These are phyloP conservation scores for Cladophialophora immunda DNA, from an alignment of 2,329 filamentous ascomycete species.

Conservation along the genomic window DNA sequence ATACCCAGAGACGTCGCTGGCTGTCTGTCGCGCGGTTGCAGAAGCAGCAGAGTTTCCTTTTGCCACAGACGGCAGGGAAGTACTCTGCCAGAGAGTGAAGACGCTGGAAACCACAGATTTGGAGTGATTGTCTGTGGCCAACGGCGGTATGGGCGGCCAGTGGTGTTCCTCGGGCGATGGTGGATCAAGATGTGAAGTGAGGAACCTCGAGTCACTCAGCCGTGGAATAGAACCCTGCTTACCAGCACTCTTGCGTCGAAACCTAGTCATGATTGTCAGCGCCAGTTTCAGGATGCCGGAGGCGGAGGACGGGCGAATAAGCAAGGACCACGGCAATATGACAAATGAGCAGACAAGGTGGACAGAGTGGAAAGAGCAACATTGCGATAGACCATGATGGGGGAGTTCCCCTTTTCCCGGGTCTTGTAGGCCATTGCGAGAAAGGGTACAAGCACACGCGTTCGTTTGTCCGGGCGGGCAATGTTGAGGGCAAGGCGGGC, in stretches of 20 bases:
- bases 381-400: constrained; percentile 17
- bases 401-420: constrained; percentile 8
- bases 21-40: constrained; percentile 23
- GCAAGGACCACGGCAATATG: constrained; percentile 2
- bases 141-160: constrained; percentile 30
- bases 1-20: constrained; percentile 33
- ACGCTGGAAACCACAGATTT: constrained; percentile 17
- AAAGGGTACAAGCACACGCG: constrained; percentile 16
- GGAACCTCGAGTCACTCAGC: constrained; percentile 21
- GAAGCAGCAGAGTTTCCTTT: constrained; percentile 18
- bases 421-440: constrained; percentile 12
- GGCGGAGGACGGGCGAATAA: background rate
- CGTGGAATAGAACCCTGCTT: constrained; percentile 23
- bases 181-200: constrained; percentile 35
- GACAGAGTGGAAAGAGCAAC: constrained; percentile 1
- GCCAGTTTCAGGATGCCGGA: background rate
- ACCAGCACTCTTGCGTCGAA: constrained; percentile 32
- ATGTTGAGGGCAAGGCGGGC: constrained; percentile 21
- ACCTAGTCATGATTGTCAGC: constrained; percentile 36
- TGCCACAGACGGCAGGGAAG: constrained; percentile 25
- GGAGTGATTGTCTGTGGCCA: constrained; percentile 20
- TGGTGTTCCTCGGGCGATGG: constrained; percentile 34
- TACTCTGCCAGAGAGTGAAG: constrained; percentile 32
- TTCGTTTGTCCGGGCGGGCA: constrained; percentile 15
- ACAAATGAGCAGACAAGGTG: constrained; percentile 8